Conservation (phyloP, 345 rosid genomes). For the Turnera subulata region DNA sequence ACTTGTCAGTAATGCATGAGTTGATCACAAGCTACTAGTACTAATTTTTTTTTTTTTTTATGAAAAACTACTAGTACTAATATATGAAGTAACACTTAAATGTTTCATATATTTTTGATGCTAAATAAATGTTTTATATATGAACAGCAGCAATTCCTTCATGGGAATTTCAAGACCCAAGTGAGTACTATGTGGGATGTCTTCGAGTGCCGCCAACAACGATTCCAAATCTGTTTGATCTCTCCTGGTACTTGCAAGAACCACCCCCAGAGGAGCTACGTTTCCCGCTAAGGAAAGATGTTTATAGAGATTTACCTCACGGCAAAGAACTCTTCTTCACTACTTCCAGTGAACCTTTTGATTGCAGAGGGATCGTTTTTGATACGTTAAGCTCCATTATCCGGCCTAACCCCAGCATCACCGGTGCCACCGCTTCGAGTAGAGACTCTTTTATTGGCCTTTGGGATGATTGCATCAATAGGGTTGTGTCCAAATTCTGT, state of each 20-base stretch:
- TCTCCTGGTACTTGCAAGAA: conserved; percentile 79
- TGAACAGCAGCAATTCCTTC: conserved; percentile 47
- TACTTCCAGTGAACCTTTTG: conserved; percentile 53
- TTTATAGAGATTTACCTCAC: conserved; percentile 70
- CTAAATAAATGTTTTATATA: background rate
- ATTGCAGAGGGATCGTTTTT: conserved; percentile 57
- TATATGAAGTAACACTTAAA: too few species aligned
- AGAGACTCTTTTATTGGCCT: conserved; percentile 79
- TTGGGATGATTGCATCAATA: conserved; percentile 85
- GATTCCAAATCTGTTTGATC: conserved; percentile 70
- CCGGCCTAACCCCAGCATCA: conserved; percentile 44
- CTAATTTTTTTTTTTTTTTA: too few species aligned
- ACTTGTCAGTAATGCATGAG: too few species aligned
- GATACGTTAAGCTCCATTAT: conserved; percentile 66
- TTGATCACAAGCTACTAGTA: too few species aligned
- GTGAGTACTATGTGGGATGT: conserved; percentile 66
- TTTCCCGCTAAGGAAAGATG: conserved; percentile 73
- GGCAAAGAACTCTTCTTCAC: conserved; percentile 84
- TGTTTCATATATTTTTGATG: too few species aligned
- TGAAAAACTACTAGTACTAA: too few species aligned
- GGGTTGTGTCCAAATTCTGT: conserved; percentile 75
- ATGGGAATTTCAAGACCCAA: conserved; percentile 84
- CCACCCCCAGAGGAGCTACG: conserved; percentile 86
- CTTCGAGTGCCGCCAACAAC: conserved; percentile 53
- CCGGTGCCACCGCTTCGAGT: conserved; percentile 41